Base-by-base conservation (phyloP, 192 early-diverging fungal genomes). In the Mortierella claussenii region DNA sequence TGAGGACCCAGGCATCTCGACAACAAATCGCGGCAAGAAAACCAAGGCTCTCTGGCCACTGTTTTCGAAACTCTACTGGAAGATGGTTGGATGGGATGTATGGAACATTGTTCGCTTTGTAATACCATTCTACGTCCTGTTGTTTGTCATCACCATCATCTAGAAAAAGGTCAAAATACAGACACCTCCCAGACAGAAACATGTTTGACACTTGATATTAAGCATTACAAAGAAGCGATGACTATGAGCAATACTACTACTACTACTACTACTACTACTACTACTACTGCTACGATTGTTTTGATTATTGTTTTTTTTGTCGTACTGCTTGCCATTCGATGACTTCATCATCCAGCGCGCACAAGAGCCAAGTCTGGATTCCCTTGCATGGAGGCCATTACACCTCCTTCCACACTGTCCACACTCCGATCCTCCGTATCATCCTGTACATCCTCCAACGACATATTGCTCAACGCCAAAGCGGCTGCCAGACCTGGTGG, bases 401-500 rank as follows among this genome's bases (percentile, higher is more conserved):
- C 54, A 37, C 13, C 37, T 28, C 44, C 57, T n/a, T 58, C 26
- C n/a, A 13, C 57, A 46, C 46, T 46, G 6, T 27, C n/a, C n/a
- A n/a, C n/a, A n/a, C n/a, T n/a, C n/a, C n/a, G n/a, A n/a, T n/a
- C n/a, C n/a, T n/a, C n/a, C n/a, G n/a, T 15, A 44, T 9, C 57
- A 2, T 48, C 44, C 37, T 10, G 13, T 10, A 10, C 37, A 11
- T 60, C 57, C 3, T 47, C 57, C 34, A 60, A 26, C 9, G 57
- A 48, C 57, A 60, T 60, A 21, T 44, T 47, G 21, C 57, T 60
- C 43, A 60, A 15, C 13, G 73, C 73, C 30, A 76, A 30, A 4
- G 59, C 73, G 31, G 73, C 73, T 20, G 59, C 65, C 20, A 76
- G 34, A 30, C 32, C 73, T 24, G 60, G 63, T 2, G 63, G 48